Evolutionary conservation across 2,329 filamentous ascomycete genomes (phyloP), one percentile per base, ranked within the genome.

Genomic region (Colletotrichum lindemuthianum): DNA sequence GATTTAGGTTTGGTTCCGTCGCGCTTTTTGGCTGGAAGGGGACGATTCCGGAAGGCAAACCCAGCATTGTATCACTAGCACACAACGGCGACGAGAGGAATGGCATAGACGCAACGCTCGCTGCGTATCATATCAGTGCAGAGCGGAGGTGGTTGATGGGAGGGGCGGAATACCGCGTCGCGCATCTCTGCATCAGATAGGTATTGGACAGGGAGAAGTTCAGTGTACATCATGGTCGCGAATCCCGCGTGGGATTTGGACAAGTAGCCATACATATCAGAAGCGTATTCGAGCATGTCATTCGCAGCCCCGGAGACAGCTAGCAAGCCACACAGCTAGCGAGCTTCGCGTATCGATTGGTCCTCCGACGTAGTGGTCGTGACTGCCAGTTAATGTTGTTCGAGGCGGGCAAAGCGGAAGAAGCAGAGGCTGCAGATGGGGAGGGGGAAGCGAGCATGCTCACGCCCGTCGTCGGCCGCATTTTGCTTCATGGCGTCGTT

Each of bases 41-140:
- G 59, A 24, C 32, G 12, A 15, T 52, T 37, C 40, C 33, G 15
- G n/a, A 12, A 45, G 40, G 33, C 49, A 39, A 44, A 32, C 15
- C 34, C 49, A 57, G 57, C 49, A 59, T 52, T 64, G 63, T 65
- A 65, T 63, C 58, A 65, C 15, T 65, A 65, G 59, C 51, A 65
- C 43, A 47, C 24, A 32, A 13, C 55, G 36, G 34, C 41, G 52
- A 52, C 57, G 32, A 47, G 51, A 65, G 56, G 63, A 41, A 61
- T 45, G 36, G 49, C 57, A 50, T 59, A 54, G 61, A 50, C 40
- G 37, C 36, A 40, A 36, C 15, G 8, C 44, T 15, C 37, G 53
- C 16, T 48, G 53, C 44, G 16, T 41, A 39, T 12, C n/a, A 16
- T 32, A 16, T 33, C 8, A 34, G 10, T 15, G 24, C 24, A 24